Percentiles rank a stretch among this genome's conserved stretches.
phyloP scores from a whole-genome alignment of 2,329 filamentous ascomycete genomes.

The Didymella sp. region DNA sequence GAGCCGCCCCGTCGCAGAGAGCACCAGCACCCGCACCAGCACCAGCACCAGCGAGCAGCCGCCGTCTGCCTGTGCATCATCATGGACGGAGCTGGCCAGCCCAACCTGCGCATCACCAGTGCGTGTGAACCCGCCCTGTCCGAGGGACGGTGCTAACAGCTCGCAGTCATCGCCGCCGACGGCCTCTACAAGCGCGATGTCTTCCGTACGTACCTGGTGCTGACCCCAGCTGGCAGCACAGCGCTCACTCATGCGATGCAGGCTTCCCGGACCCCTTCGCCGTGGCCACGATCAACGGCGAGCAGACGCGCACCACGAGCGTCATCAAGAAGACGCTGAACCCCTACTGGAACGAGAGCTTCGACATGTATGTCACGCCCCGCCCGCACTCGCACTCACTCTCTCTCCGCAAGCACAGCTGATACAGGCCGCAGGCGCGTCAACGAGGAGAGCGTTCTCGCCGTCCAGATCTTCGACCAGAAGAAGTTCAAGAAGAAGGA shows the following conservation, averaged over 20 bases:
- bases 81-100: constrained; percentile 61
- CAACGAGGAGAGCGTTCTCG: constrained; percentile 93
- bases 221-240: constrained; percentile 10
- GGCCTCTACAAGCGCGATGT: constrained; percentile 99
- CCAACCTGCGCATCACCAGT: constrained; percentile 95
- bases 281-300: constrained; percentile 94
- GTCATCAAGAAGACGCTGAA: constrained; percentile 98
- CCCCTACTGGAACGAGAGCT: constrained; percentile 99
- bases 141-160: constrained; percentile 33
- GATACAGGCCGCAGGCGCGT: constrained; percentile 69
- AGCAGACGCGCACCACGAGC: constrained; percentile 97
- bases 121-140: constrained; percentile 48
- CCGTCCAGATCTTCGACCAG: constrained; percentile 98
- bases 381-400: constrained; percentile 7
- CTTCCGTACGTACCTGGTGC: constrained; percentile 74
- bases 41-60: constrained; percentile 1
- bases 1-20: constrained; percentile 31
- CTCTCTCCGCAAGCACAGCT: constrained; percentile 27
- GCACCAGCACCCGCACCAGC: neutral
- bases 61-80: constrained; percentile 22
- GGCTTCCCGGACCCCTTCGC: constrained; percentile 98
- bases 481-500: constrained; percentile 99
- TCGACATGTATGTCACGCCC: constrained; percentile 79
- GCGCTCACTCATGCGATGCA: constrained; percentile 54
- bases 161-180: constrained; percentile 93